Conservation (phyloP, 148 eudicot species). For the Tetragonia tetragonoides region DNA sequence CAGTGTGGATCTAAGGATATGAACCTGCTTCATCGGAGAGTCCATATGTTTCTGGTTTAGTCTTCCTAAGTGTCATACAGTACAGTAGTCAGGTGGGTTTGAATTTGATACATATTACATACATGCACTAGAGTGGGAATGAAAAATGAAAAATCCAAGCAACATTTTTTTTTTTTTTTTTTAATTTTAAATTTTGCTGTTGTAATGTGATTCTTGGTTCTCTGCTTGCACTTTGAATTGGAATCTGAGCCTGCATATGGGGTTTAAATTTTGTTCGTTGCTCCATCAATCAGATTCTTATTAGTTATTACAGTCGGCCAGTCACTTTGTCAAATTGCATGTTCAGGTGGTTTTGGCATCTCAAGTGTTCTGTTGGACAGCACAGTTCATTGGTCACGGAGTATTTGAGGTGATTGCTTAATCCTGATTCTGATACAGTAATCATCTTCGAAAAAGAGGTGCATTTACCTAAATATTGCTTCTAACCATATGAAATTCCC, state of each 20-base stretch:
- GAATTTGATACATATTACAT: too few relatives aligned
- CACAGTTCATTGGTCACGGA: conserved; percentile 90
- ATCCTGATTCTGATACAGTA: not conserved
- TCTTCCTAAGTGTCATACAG: not conserved
- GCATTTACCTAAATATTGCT: not conserved
- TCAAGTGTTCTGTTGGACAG: conserved; percentile 78
- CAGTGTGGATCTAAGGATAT: not conserved
- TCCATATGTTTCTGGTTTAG: not conserved
- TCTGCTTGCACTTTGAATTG: not conserved
- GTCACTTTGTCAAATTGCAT: not conserved
- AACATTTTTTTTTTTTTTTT: too few relatives aligned
- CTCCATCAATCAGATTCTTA: not conserved
- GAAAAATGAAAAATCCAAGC: too few relatives aligned
- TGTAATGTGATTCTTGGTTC: not conserved
- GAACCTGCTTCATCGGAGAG: not conserved
- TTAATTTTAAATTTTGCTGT: too few relatives aligned
- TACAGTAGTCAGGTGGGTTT: too few relatives aligned
- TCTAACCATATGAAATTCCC: conserved; percentile 4
- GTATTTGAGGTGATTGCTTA: conserved; percentile 70
- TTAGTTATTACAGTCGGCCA: too few relatives aligned
- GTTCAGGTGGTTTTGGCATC: conserved; percentile 74
- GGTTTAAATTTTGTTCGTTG: not conserved
- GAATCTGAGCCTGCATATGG: not conserved
- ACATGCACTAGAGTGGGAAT: too few relatives aligned
- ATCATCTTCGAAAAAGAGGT: not conserved